phyloP scores from a whole-genome alignment of 2,329 filamentous ascomycete species.

The Fusarium nisikadoi region DNA sequence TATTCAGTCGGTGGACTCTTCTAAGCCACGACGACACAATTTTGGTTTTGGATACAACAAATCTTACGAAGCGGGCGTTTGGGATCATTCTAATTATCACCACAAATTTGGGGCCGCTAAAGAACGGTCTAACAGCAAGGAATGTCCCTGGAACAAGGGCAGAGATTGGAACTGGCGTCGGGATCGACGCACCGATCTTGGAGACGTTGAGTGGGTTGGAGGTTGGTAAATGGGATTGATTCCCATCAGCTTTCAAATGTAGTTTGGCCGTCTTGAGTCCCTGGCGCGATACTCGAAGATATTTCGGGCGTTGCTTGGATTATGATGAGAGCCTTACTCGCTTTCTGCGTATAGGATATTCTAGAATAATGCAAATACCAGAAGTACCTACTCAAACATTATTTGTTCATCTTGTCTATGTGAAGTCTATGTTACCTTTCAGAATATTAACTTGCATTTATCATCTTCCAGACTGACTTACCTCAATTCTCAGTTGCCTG shows the following conservation, averaged over 20 bases:
- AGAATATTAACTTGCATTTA: neutral
- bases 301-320: constrained; percentile 38
- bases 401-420: neutral
- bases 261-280: constrained; percentile 56
- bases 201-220: constrained; percentile 94
- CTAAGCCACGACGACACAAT: constrained; percentile 59
- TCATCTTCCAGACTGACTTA: neutral
- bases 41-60: constrained; percentile 60
- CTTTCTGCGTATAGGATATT: constrained; percentile 73
- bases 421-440: neutral
- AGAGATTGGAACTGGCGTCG: constrained; percentile 72
- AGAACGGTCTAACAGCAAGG: constrained; percentile 57
- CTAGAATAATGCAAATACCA: constrained; percentile 64
- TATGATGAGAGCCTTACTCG: constrained; percentile 62
- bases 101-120: constrained; percentile 47
- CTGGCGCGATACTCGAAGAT: constrained; percentile 39
- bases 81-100: constrained; percentile 56
- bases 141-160: constrained; percentile 67
- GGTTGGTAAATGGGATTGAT: constrained; percentile 75
- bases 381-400: constrained; percentile 69
- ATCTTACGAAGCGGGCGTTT: constrained; percentile 60
- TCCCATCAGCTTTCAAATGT: constrained; percentile 66
- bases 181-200: constrained; percentile 73
- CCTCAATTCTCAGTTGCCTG: neutral
- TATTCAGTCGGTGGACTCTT: constrained; percentile 60